Base-by-base conservation (phyloP, 1,284 basidiomycete species). In the Boletellus dicymbophilus region DNA sequence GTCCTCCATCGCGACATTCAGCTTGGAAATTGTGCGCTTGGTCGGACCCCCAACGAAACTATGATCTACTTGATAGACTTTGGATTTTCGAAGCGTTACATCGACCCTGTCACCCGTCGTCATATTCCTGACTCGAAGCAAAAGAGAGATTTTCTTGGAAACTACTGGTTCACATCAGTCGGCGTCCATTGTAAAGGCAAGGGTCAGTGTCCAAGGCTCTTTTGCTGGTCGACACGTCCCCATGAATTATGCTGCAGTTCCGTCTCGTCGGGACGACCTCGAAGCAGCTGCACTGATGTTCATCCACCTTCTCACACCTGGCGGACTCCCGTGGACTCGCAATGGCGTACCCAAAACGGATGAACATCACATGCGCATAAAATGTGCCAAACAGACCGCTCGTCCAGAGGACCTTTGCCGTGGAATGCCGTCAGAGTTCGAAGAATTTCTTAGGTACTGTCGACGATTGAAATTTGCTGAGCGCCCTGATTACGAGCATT, bases 41-140 rank as follows among this genome's bases (percentile, higher is more conserved):
- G 87, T 11, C 70, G 77, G 39, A 65, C 71, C 5, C 78, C 82
- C 1, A 70, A 84, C 52, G 73, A 84, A n/a, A 73, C 75, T 48
- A 75, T 68, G 28, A 75, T 90, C 53, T 89, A 88, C 59, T 86
- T 90, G 86, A 90, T 90, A 58, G 88, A 90, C 66, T 90, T 90
- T 64, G 87, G 87, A 10, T 90, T 90, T 63, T 87, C 86, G 16
- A 90, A 89, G 60, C 76, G 76, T 38, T 90, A 87, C 56, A 80
- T 89, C 56, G 84, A 90, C 66, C 76, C 74, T 18, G 53, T 65
- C 34, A 87, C 85, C 5, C 73, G 68, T 30, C 75, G 78, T 22
- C 87, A 90, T 58, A 85, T 90, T 49, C 78, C 81, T 18, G 82
- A 89, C 52, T 82, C 80, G 58, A 82, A 77, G 54, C 66, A 61